Percentiles rank a stretch among this genome's conserved stretches.
phyloP scores from a whole-genome alignment of 106 monocot species.

The Acorus gramineus region DNA sequence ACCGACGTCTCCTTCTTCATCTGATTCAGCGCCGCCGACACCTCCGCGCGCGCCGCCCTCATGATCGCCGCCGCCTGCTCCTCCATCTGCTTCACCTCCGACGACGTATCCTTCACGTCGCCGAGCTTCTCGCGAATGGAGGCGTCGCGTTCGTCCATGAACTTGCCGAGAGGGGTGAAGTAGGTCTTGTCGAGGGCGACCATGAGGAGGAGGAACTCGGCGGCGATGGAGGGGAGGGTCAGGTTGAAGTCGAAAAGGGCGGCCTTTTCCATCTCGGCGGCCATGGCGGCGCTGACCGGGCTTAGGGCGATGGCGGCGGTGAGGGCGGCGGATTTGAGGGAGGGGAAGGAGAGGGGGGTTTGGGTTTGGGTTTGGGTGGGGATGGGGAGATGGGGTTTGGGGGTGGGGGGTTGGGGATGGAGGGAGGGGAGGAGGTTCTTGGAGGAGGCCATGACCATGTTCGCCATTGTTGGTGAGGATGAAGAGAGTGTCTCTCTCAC shows the following conservation, averaged over 20 bases:
- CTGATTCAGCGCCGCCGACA: conserved; percentile 84
- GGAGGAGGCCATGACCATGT: conserved; percentile 37
- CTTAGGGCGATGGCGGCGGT: conserved; percentile 1
- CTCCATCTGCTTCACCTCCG: conserved; percentile 86
- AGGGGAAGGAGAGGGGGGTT: background rate
- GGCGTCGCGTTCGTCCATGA: conserved; percentile 93
- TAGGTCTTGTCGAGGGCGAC: conserved; percentile 93
- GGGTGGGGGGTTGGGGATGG: background rate
- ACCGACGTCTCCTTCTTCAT: conserved; percentile 88
- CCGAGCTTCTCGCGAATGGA: conserved; percentile 64
- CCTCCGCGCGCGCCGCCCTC: conserved; percentile 85
- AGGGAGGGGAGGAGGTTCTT: background rate
- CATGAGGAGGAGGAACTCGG: conserved; percentile 88
- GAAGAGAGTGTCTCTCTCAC: no score
- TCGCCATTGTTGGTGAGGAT: conserved; percentile 21
- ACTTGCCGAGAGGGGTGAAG: conserved; percentile 85
- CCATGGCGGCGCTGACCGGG: conserved; percentile 19
- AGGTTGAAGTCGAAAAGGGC: conserved; percentile 96
- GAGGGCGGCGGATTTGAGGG: background rate
- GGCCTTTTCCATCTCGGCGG: conserved; percentile 83
- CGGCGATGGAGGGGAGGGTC: conserved; percentile 77
- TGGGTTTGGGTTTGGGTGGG: conserved; percentile 9
- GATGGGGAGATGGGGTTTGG: background rate
- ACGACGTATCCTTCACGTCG: conserved; percentile 85
- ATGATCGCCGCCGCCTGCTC: conserved; percentile 80